Evolutionary conservation across 176 grass and related monocot species (phyloP).

Genomic region (Neostapfia colusana): DNA sequence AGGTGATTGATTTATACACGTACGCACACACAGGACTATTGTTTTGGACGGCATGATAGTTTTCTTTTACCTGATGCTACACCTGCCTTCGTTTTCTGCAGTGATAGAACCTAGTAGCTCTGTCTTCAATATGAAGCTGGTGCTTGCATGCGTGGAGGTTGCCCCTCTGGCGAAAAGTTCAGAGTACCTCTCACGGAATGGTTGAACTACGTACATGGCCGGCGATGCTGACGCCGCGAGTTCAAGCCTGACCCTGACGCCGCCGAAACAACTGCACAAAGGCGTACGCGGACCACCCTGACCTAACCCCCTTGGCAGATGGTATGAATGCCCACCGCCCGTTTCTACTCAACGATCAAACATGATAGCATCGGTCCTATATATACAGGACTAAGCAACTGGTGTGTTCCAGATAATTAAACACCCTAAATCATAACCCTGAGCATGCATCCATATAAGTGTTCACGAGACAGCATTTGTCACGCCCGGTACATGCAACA

Average conservation of each 20-base stretch:
- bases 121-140: background rate
- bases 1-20: conserved; percentile 9
- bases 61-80: too few species aligned
- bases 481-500: too few species aligned
- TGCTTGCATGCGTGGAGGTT: background rate
- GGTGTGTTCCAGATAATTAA: background rate
- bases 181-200: background rate
- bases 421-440: background rate
- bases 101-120: too few species aligned
- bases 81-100: too few species aligned
- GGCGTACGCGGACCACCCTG: conserved; percentile 25
- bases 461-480: too few species aligned
- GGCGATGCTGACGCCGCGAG: background rate
- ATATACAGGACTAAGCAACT: background rate
- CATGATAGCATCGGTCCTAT: background rate
- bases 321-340: conserved; percentile 39
- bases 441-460: background rate
- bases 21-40: conserved; percentile 20
- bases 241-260: background rate
- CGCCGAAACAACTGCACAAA: background rate
- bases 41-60: conserved; percentile 6
- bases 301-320: background rate
- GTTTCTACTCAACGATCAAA: background rate
- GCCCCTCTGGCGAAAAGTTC: conserved; percentile 9
- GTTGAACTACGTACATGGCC: conserved; percentile 6